Percentiles rank a stretch among this genome's conserved stretches.
These are phyloP conservation scores for Suillus brevipes DNA, from an alignment of 768 basidiomycete genomes.

Conservation along the genomic window DNA sequence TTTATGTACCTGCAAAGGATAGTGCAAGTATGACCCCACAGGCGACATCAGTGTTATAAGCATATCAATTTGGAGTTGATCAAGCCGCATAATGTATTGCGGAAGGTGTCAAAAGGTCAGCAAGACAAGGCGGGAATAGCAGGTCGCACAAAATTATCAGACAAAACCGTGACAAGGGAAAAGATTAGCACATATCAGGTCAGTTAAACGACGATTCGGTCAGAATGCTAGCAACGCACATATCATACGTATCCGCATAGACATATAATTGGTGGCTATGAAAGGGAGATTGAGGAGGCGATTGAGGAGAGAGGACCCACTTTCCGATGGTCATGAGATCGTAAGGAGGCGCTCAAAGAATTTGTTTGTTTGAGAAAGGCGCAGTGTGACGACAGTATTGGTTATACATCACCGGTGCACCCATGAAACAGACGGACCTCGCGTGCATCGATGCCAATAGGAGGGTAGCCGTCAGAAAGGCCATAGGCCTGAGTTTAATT, in stretches of 20 bases:
- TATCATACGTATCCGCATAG: conserved; percentile 65
- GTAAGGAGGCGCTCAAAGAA: conserved; percentile 74
- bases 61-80: neutral
- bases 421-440: conserved; percentile 44
- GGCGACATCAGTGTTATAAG: neutral
- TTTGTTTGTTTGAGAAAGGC: conserved; percentile 55
- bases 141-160: neutral
- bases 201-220: neutral
- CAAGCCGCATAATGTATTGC: neutral
- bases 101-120: neutral
- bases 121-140: neutral
- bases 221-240: conserved; percentile 38
- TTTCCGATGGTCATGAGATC: conserved; percentile 87
- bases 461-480: conserved; percentile 70
- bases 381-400: neutral
- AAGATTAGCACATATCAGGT: neutral
- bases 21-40: neutral
- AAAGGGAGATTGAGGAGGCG: neutral
- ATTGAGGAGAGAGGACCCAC: conserved; percentile 30
- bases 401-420: neutral
- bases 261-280: conserved; percentile 79
- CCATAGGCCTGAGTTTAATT: conserved; percentile 38
- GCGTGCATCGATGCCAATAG: conserved; percentile 69
- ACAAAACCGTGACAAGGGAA: neutral
- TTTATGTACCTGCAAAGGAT: conserved; percentile 50